These are phyloP conservation scores for Bipolaris sorokiniana DNA, from an alignment of 2,329 filamentous ascomycete species.

Conservation along the genomic window DNA sequence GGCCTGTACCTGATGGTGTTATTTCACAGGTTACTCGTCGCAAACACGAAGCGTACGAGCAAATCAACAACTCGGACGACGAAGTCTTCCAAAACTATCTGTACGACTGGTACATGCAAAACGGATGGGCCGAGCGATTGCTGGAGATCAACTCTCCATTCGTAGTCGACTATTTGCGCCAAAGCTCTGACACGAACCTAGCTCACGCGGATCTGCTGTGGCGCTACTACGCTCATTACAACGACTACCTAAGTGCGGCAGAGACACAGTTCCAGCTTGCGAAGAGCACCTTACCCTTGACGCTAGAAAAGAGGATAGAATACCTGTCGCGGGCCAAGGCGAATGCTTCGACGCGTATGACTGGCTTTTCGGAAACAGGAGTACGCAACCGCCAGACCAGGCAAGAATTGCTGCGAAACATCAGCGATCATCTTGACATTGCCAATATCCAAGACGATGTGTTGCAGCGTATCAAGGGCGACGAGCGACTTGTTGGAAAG, in stretches of 20 bases:
- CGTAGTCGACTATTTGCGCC: slow-evolving; percentile 83
- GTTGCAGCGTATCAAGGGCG: slow-evolving; percentile 75
- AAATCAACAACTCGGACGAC: slow-evolving; percentile 86
- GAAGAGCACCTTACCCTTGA: slow-evolving; percentile 77
- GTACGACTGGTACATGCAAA: slow-evolving; percentile 96
- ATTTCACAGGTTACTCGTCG: slow-evolving; percentile 77
- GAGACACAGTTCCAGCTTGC: slow-evolving; percentile 84
- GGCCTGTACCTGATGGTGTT: slow-evolving; percentile 78
- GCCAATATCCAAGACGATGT: slow-evolving; percentile 95
- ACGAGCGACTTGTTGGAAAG: slow-evolving; percentile 70
- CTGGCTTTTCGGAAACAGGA: slow-evolving; percentile 66
- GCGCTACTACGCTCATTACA: slow-evolving; percentile 86
- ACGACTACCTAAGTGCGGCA: slow-evolving; percentile 84
- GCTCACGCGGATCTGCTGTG: slow-evolving; percentile 89
- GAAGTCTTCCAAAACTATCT: slow-evolving; percentile 94
- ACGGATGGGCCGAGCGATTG: slow-evolving; percentile 84
- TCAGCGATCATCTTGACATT: slow-evolving; percentile 85
- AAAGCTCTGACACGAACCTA: slow-evolving; percentile 73
- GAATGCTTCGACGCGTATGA: slow-evolving; percentile 84
- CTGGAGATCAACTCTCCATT: slow-evolving; percentile 84
- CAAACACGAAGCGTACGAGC: slow-evolving; percentile 84
- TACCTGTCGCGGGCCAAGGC: slow-evolving; percentile 90
- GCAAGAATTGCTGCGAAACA: slow-evolving; percentile 83
- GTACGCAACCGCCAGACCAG: slow-evolving; percentile 69
- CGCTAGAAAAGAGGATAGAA: slow-evolving; percentile 84